Conservation (phyloP, 495 filamentous ascomycete genomes). For the Penicilliopsis zonata region DNA sequence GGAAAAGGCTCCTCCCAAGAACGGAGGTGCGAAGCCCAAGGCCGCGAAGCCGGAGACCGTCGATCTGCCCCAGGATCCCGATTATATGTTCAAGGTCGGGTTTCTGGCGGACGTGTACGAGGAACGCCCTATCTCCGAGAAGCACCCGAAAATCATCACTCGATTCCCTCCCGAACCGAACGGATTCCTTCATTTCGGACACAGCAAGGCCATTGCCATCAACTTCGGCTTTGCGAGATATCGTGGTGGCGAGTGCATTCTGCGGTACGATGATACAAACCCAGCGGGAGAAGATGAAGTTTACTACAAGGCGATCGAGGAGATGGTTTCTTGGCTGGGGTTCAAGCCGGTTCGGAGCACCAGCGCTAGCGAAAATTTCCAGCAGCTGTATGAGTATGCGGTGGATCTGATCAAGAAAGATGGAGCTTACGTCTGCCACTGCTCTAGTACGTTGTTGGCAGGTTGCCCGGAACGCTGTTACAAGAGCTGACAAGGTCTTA, state of each 20-base stretch:
- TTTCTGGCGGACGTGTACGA: constrained; percentile 74
- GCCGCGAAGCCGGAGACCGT: constrained; percentile 25
- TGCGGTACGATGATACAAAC: constrained; percentile 74
- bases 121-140: constrained; percentile 61
- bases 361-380: constrained; percentile 73
- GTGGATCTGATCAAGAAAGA: constrained; percentile 68
- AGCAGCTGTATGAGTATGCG: constrained; percentile 73
- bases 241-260: constrained; percentile 64
- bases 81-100: constrained; percentile 74
- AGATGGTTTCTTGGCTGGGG: constrained; percentile 72
- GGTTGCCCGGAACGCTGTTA: no score
- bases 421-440: constrained; percentile 73
- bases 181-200: constrained; percentile 72
- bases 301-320: constrained; percentile 66
- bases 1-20: constrained; percentile 22
- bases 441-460: constrained; percentile 22
- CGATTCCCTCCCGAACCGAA: constrained; percentile 89
- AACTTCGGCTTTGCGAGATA: constrained; percentile 93
- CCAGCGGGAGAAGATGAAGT: constrained; percentile 71
- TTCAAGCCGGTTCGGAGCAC: constrained; percentile 72
- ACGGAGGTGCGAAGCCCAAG: constrained; percentile 17
- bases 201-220: constrained; percentile 91
- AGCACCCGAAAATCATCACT: constrained; percentile 50
- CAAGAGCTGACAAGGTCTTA: constrained; percentile 1
- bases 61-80: constrained; percentile 46